These are phyloP conservation scores for Quillaja saponaria DNA, from an alignment of 306 rosid species.

Conservation along the genomic window DNA sequence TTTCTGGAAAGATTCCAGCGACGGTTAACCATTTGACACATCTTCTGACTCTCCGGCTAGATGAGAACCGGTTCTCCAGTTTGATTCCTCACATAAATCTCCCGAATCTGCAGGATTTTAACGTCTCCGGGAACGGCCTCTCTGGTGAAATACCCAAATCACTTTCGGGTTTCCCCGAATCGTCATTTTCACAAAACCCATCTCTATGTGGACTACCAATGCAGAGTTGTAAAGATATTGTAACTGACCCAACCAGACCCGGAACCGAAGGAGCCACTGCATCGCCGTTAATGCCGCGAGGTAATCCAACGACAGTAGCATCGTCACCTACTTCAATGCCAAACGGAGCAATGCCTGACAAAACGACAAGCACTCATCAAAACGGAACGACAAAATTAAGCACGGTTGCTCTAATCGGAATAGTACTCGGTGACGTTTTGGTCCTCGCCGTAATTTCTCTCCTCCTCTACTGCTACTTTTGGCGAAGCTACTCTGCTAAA, in stretches of 20 bases:
- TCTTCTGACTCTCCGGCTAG: constrained; percentile 69
- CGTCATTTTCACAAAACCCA: constrained; percentile 53
- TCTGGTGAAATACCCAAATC: constrained; percentile 66
- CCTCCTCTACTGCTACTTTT: constrained; percentile 72
- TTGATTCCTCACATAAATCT: constrained; percentile 47
- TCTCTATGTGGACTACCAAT: constrained; percentile 69
- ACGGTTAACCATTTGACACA: constrained; percentile 49
- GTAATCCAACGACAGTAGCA: constrained; percentile 43
- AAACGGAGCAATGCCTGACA: constrained; percentile 18
- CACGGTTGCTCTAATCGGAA: constrained; percentile 52
- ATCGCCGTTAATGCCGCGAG: constrained; percentile 51
- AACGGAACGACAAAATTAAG: constrained; percentile 41
- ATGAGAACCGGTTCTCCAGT: constrained; percentile 55
- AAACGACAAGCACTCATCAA: constrained; percentile 23
- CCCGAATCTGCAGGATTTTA: constrained; percentile 59
- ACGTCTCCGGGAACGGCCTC: constrained; percentile 56
- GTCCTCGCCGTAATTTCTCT: constrained; percentile 58
- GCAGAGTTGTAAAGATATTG: constrained; percentile 38
- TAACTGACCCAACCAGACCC: constrained; percentile 57
- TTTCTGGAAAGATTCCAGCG: constrained; percentile 62
- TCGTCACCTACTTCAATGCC: constrained; percentile 76
- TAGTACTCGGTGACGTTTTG: constrained; percentile 59
- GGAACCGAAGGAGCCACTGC: constrained; percentile 76
- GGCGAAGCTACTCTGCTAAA: constrained; percentile 45
- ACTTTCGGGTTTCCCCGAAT: constrained; percentile 50